Conservation (phyloP, 2,329 filamentous ascomycete genomes). For the Venturia aucupariae region DNA sequence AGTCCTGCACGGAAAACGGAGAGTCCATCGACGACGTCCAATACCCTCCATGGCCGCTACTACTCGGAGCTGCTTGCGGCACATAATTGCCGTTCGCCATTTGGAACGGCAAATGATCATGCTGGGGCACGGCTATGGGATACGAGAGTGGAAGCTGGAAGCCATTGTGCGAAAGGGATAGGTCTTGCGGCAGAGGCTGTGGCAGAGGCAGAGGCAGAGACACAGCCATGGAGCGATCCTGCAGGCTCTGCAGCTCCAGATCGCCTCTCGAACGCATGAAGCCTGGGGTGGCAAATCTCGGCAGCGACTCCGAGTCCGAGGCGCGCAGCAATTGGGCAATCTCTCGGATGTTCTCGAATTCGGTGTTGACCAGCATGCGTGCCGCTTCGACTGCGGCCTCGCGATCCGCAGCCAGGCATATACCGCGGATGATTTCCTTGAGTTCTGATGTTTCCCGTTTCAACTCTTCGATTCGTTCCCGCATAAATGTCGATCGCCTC, state of each 20-base stretch:
- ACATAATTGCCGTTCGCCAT: background rate
- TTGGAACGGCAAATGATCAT: background rate
- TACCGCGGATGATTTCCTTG: background rate
- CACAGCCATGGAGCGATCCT: too few relatives aligned
- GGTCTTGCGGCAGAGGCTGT: background rate
- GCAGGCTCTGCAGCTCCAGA: background rate
- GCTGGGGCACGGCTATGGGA: background rate
- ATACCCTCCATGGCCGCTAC: background rate
- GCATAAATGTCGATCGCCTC: constrained; percentile 17
- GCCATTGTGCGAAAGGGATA: background rate
- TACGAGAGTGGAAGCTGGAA: background rate
- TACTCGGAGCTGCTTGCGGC: background rate
- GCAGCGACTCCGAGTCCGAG: background rate
- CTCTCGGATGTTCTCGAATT: background rate
- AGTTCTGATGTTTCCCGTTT: background rate
- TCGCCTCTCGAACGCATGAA: background rate
- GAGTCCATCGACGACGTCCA: background rate
- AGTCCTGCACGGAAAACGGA: background rate
- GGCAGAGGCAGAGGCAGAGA: too few relatives aligned
- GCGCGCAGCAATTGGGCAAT: background rate
- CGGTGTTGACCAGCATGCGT: background rate
- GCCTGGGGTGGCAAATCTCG: background rate
- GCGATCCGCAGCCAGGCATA: background rate
- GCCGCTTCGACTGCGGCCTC: background rate
- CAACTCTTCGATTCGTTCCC: constrained; percentile 15